These are phyloP conservation scores for Dictyostelium capitatum DNA, from an alignment of 78 protist genomes.

Conservation along the genomic window DNA sequence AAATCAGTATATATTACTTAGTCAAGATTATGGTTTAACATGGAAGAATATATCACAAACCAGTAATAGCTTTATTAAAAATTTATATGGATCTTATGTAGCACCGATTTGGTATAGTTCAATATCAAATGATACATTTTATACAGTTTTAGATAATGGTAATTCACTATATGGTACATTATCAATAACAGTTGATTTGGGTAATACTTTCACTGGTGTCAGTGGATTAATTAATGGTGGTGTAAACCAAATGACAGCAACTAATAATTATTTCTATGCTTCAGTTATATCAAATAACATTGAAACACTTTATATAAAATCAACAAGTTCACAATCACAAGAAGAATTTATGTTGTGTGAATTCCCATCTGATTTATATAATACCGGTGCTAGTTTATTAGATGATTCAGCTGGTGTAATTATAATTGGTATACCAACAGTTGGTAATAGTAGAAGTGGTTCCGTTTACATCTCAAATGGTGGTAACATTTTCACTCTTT, in stretches of 20 bases:
- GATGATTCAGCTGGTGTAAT: constrained; percentile 33
- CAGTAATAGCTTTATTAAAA: neutral
- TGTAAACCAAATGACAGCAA: neutral
- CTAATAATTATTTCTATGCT: constrained; percentile 16
- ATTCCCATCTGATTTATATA: constrained; percentile 37
- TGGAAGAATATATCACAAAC: constrained; percentile 18
- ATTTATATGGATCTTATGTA: neutral
- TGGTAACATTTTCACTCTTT: constrained; percentile 7
- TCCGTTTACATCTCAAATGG: neutral
- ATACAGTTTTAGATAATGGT: neutral
- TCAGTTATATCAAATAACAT: neutral
- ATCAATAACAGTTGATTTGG: constrained; percentile 15
- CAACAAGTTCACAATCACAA: neutral
- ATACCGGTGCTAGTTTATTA: constrained; percentile 20
- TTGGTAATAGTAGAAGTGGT: neutral
- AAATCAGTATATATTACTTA: neutral
- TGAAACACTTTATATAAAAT: constrained; percentile 6
- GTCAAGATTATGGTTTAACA: constrained; percentile 56
- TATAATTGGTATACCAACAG: constrained; percentile 35
- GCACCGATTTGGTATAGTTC: neutral
- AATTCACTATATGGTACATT: neutral
- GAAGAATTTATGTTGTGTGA: constrained; percentile 34
- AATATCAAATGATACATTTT: neutral
- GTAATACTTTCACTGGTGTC: neutral
- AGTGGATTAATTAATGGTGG: constrained; percentile 11